phyloP scores from a whole-genome alignment of 441 rosid genomes.

The Cnidoscolus chayamansa region DNA sequence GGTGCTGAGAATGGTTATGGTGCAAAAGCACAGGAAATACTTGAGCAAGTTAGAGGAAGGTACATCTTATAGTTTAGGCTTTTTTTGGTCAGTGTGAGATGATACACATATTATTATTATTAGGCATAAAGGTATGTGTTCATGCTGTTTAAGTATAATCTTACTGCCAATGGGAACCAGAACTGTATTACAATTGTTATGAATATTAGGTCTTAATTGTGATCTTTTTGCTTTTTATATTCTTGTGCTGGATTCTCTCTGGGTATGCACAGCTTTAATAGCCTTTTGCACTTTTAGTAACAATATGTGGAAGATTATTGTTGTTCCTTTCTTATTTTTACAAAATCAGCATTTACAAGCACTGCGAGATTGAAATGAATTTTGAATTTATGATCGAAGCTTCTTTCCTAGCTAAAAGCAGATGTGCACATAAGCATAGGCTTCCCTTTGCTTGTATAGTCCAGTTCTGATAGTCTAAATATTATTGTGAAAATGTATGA shows the following conservation, averaged over 20 bases:
- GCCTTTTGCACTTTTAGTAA: too few species aligned
- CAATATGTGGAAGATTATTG: too few species aligned
- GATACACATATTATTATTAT: background rate
- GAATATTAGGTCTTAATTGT: too few species aligned
- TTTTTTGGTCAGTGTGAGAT: background rate
- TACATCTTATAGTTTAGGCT: slow-evolving; percentile 22
- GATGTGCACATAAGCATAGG: background rate
- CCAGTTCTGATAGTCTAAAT: background rate
- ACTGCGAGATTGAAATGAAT: background rate
- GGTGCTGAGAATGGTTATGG: slow-evolving; percentile 92
- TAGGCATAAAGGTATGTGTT: background rate
- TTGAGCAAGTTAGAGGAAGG: slow-evolving; percentile 97
- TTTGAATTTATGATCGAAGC: background rate
- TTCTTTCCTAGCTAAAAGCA: background rate
- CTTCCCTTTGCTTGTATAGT: background rate
- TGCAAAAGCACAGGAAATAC: slow-evolving; percentile 90
- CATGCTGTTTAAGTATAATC: background rate
- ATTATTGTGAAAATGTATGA: background rate
- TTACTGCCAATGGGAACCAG: background rate
- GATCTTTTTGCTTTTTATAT: too few species aligned
- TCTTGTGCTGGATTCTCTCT: too few species aligned
- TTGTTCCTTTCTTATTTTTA: too few species aligned
- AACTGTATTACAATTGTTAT: too few species aligned
- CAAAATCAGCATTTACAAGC: background rate
- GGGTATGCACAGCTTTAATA: too few species aligned